Evolutionary conservation across 192 early-diverging fungal species (phyloP).

Genomic region (Coemansia erecta): DNA sequence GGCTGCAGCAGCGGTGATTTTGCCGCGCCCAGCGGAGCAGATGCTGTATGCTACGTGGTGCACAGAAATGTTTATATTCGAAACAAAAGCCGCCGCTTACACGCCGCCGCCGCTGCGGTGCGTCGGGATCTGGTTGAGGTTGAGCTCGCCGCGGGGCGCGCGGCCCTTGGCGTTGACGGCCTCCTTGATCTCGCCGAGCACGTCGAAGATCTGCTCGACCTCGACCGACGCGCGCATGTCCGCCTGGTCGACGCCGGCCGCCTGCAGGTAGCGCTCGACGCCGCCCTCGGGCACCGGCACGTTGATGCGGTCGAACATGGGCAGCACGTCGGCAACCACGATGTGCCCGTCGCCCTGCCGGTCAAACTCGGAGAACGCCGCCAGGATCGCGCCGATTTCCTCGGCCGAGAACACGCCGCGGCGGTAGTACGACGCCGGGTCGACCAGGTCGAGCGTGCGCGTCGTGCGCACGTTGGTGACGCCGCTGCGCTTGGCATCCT

Average conservation of each 20-base stretch:
- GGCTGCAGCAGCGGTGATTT: too few species aligned
- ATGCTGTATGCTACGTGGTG: neutral
- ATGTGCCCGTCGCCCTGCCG: slow-evolving; percentile 46
- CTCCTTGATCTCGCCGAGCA: slow-evolving; percentile 51
- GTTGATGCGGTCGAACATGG: slow-evolving; percentile 37
- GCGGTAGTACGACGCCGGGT: slow-evolving; percentile 53
- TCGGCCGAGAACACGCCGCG: slow-evolving; percentile 54
- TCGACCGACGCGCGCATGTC: slow-evolving; percentile 34
- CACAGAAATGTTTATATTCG: neutral
- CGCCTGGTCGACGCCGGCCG: slow-evolving; percentile 10
- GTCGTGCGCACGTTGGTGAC: slow-evolving; percentile 29
- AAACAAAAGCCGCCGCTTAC: slow-evolving; percentile 7
- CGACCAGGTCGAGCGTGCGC: slow-evolving; percentile 31
- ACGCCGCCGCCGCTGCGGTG: slow-evolving; percentile 55
- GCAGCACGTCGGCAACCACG: slow-evolving; percentile 36
- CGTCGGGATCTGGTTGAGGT: slow-evolving; percentile 52
- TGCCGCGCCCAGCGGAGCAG: too few species aligned
- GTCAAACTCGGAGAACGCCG: slow-evolving; percentile 53
- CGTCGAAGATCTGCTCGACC: slow-evolving; percentile 55
- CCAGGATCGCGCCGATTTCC: slow-evolving; percentile 50
- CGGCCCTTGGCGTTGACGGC: slow-evolving; percentile 33
- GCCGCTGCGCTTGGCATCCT: slow-evolving; percentile 18
- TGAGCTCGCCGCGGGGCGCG: slow-evolving; percentile 21
- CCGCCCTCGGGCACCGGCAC: slow-evolving; percentile 26
- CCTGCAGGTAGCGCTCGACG: slow-evolving; percentile 15